These are phyloP conservation scores for Lyophyllum semitale DNA, from an alignment of 768 basidiomycete genomes.

Conservation along the genomic window DNA sequence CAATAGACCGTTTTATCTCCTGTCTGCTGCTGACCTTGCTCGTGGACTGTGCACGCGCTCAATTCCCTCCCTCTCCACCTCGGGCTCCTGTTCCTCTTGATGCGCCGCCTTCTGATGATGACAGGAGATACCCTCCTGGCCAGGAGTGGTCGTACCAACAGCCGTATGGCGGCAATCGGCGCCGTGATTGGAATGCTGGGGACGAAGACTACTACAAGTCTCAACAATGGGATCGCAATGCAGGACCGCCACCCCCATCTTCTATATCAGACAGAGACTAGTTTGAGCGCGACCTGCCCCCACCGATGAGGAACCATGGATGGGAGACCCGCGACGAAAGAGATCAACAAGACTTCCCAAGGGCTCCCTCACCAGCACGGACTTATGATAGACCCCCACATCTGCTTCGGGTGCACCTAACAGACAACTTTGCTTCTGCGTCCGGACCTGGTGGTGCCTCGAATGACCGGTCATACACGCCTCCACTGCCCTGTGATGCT, in stretches of 20 bases:
- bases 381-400: constrained; percentile 15
- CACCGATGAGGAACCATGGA: constrained; percentile 27
- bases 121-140: constrained; percentile 30
- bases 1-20: constrained; percentile 31
- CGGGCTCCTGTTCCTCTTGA: constrained; percentile 22
- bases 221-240: constrained; percentile 36
- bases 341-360: constrained; percentile 29
- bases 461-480: constrained; percentile 16
- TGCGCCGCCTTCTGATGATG: constrained; percentile 32
- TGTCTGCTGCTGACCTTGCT: constrained; percentile 29
- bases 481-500: constrained; percentile 9
- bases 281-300: constrained; percentile 34
- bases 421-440: constrained; percentile 14
- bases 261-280: constrained; percentile 33
- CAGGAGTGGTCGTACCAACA: constrained; percentile 31
- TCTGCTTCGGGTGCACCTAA: constrained; percentile 18
- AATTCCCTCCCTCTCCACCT: constrained; percentile 33
- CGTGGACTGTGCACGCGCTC: constrained; percentile 34
- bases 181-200: constrained; percentile 27
- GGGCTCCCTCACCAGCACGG: constrained; percentile 19
- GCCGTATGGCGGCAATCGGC: constrained; percentile 21
- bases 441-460: constrained; percentile 1
- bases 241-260: constrained; percentile 18
- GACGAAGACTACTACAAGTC: constrained; percentile 44
- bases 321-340: constrained; percentile 49